These are phyloP conservation scores for Cystobasidium tubakii DNA, from an alignment of 768 basidiomycete species.

Conservation along the genomic window DNA sequence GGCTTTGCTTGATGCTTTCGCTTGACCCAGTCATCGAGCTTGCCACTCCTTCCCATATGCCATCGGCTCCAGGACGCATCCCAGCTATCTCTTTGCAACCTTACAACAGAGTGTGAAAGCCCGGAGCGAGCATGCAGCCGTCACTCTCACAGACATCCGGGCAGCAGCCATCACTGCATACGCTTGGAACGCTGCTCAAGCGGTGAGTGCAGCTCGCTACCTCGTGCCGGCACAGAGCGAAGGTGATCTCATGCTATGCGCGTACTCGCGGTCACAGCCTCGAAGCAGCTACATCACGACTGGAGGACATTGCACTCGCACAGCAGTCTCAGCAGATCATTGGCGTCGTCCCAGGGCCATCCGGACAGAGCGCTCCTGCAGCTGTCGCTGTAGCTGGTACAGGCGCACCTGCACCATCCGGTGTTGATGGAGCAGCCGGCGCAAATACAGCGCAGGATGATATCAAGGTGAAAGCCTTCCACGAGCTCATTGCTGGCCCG, in stretches of 20 bases:
- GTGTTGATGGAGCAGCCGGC: constrained; percentile 47
- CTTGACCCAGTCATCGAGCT: too few species aligned
- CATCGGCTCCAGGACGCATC: too few species aligned
- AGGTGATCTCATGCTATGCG: constrained; percentile 8
- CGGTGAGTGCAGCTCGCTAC: constrained; percentile 19
- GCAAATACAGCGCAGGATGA: constrained; percentile 52
- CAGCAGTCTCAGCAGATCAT: constrained; percentile 48
- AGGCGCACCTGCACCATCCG: constrained; percentile 38
- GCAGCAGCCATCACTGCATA: constrained; percentile 34
- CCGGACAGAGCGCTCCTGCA: constrained; percentile 42
- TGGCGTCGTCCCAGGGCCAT: constrained; percentile 43
- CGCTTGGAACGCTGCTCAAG: constrained; percentile 37
- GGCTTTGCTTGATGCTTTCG: too few species aligned
- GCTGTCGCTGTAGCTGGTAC: constrained; percentile 45
- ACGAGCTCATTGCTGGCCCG: constrained; percentile 65
- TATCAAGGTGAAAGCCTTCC: constrained; percentile 64
- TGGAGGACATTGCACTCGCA: constrained; percentile 76
- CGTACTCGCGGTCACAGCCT: constrained; percentile 55
- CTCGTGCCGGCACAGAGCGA: background rate
- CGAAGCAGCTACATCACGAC: constrained; percentile 84
- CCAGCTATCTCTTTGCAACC: too few species aligned
- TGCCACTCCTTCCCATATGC: too few species aligned
- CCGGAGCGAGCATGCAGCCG: background rate
- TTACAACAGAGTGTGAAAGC: background rate
- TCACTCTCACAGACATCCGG: background rate